Percentiles rank a stretch among this genome's conserved stretches.
Evolutionary conservation across 306 rosid genomes (phyloP).

Genomic region (Gynostemma pentaphyllum): DNA sequence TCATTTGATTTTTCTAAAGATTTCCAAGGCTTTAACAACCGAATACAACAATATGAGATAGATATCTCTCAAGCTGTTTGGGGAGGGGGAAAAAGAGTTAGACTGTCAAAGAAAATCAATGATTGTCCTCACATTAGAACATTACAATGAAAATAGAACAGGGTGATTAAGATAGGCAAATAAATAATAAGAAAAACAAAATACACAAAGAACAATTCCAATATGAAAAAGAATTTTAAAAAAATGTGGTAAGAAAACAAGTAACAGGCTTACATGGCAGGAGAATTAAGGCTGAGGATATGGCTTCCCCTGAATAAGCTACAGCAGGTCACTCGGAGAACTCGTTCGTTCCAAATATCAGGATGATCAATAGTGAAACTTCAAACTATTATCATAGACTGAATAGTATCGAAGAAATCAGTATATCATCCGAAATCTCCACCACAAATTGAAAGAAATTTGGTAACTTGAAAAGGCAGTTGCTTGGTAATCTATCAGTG

Average conservation of each 20-base stretch:
- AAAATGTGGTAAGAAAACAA: slow-evolving; percentile 47
- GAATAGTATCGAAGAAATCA: slow-evolving; percentile 25
- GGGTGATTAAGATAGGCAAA: not conserved
- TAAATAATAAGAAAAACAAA: slow-evolving; percentile 12
- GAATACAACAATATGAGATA: not conserved
- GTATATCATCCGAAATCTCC: slow-evolving; percentile 45
- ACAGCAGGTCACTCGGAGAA: slow-evolving; percentile 27
- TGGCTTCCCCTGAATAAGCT: slow-evolving; percentile 22
- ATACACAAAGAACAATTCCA: slow-evolving; percentile 55
- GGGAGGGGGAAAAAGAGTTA: not conserved
- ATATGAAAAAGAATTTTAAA: slow-evolving; percentile 49
- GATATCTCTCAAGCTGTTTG: not conserved
- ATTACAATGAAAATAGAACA: slow-evolving; percentile 6
- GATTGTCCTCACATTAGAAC: not conserved
- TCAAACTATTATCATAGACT: not conserved
- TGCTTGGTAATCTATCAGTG: slow-evolving; percentile 22
- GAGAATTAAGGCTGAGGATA: slow-evolving; percentile 56
- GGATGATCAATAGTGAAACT: slow-evolving; percentile 18
- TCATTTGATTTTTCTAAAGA: not conserved
- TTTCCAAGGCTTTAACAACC: not conserved
- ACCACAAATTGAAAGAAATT: slow-evolving; percentile 72
- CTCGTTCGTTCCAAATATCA: slow-evolving; percentile 18
- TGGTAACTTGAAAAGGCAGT: slow-evolving; percentile 43
- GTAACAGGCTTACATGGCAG: slow-evolving; percentile 81
- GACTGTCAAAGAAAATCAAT: slow-evolving; percentile 4